Base-by-base conservation (phyloP, 106 monocot species). In the Alisma plantagoaquatica region DNA sequence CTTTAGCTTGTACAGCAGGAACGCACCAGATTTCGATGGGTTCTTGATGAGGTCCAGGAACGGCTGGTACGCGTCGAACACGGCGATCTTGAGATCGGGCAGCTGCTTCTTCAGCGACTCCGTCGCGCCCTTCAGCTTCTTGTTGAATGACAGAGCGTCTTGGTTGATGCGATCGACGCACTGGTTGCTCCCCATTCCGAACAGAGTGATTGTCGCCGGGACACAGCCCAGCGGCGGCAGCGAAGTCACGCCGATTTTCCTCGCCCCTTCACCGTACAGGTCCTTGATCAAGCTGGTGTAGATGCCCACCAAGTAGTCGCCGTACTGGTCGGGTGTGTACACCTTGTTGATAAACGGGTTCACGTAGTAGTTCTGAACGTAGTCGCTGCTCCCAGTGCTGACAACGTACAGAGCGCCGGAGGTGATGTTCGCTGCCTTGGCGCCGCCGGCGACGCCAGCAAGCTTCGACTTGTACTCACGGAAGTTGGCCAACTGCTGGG, bases 291-390 rank as follows among this genome's bases (percentile, higher is more conserved):
- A 70, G 51, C 56, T 49, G 2, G 60, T 30, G 76, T 79, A 88
- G 70, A 58, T 73, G 54, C 52, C 27, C 51, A 83, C 45, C 54
- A 90, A 77, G 52, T 58, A 29, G 4, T 77, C 64, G 18, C 76
- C 69, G 69, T 68, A 90, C 20, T 90, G 33, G 46, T 74, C 76
- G 5, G 79, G 67, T 24, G 76, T 35, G 54, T 80, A 61, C 46
- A 69, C 4, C 48, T 83, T 83, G 80, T 65, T 42, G 33, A 83
- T 63, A 49, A 56, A 69, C 17, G 89, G 89, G 31, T 90, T 90
- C 51, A 83, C 54, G 76, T 83, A 83, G 65, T 90, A 90, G 55
- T 90, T 90, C 53, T 90, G 89, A 6, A 83, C 32, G 51, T 68
- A 90, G 43, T 90, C 89, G 29, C 83, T 74, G 8, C 70, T 29